Base-by-base conservation (phyloP, 192 early-diverging fungal genomes). In the Spinellus fusiger region DNA sequence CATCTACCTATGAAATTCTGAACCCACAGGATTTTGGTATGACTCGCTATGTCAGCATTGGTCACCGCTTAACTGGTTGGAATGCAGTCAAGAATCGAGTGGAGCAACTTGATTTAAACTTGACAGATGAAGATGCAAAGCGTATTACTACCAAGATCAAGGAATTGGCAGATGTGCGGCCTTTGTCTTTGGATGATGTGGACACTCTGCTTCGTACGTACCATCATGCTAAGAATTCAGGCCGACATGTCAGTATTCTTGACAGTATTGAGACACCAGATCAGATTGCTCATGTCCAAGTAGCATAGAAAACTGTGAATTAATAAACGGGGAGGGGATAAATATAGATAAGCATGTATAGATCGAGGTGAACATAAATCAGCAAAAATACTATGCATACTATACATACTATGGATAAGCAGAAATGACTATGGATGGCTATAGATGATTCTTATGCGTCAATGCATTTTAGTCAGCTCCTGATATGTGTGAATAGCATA, bases 61-160 rank as follows among this genome's bases (percentile, higher is more conserved):
- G 94, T 48, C 96, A 96, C 73, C 89, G 94, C 53, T 77, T 98
- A 47, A 98, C 96, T 1, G 94, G 96, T 16, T 98, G 96, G 94
- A 97, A 98, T 76, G 94, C 96, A 37, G 96, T 98, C 80, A 97
- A 97, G 89, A 93, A 94, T 77, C 90, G 96, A 66, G 92, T 92
- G 15, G 90, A 97, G 66, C 94, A 97, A 75, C 78, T 98, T 15
- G 86, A 85, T 16, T 74, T 98, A 50, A 75, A 69, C 10, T 70
- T 97, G 52, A 89, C 83, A 61, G 96, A 98, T 70, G 86, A 86
- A 15, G 86, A 96, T 57, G 82, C 92, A 74, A 98, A 98, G 86
- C 79, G 75, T 33, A 84, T 97, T 50, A 98, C 96, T 3, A 78
- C 79, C 65, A 89, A 95, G 75, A 97, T 98, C 81, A 98, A 98